These are phyloP conservation scores for Xylaria sp. DNA, from an alignment of 2,329 filamentous ascomycete genomes.

Conservation along the genomic window DNA sequence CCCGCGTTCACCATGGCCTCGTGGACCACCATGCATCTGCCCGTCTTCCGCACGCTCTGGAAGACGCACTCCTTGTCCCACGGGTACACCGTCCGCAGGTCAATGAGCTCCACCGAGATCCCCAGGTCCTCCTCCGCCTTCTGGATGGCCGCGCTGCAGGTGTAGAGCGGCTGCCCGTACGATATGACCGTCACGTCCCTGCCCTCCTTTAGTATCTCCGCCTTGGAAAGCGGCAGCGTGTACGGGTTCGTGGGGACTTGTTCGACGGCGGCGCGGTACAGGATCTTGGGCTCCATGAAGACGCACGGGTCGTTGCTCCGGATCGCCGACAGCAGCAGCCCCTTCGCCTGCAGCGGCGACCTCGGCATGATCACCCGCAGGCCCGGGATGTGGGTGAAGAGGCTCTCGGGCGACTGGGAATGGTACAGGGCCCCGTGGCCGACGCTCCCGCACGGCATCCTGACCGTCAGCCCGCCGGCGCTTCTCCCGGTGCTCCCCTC, in stretches of 20 bases:
- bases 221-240: conserved; percentile 81
- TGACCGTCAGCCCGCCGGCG: conserved; percentile 78
- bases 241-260: conserved; percentile 83
- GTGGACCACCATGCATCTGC: conserved; percentile 84
- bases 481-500: conserved; percentile 61
- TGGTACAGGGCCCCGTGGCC: conserved; percentile 89
- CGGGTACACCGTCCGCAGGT: conserved; percentile 84
- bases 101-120: conserved; percentile 80
- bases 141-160: conserved; percentile 75
- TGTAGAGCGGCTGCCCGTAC: conserved; percentile 88
- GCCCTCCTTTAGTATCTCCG: conserved; percentile 80
- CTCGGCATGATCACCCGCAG: conserved; percentile 83
- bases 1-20: conserved; percentile 91
- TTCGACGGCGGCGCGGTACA: conserved; percentile 90
- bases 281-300: conserved; percentile 92
- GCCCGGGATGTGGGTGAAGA: conserved; percentile 88
- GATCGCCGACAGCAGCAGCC: conserved; percentile 76
- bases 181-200: conserved; percentile 82
- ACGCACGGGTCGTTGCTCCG: conserved; percentile 83
- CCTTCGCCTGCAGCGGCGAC: conserved; percentile 86
- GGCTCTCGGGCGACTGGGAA: conserved; percentile 83
- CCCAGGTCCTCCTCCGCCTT: conserved; percentile 76
- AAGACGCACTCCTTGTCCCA: conserved; percentile 86
- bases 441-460: conserved; percentile 89
- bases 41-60: conserved; percentile 83